A percentile compares a stretch with the other conserved stretches of the same genome.
Conservation (phyloP, 2,329 filamentous ascomycete species). For the Trichoderma koningii region DNA sequence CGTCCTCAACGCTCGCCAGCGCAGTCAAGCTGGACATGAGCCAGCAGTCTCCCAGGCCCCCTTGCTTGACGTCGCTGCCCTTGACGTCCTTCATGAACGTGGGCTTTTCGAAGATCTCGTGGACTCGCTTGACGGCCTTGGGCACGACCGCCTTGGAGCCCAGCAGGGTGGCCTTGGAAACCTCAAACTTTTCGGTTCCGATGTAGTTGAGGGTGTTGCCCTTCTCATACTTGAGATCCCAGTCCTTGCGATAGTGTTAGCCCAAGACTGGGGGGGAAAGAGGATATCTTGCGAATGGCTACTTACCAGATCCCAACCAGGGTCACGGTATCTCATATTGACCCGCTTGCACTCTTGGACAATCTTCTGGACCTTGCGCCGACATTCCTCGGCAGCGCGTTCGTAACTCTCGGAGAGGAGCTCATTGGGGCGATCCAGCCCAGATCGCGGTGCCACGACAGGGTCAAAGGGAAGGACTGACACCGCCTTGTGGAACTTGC, state of each 20-base stretch:
- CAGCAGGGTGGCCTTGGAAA: conserved; percentile 48
- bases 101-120: conserved; percentile 75
- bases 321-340: conserved; percentile 78
- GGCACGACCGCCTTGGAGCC: conserved; percentile 58
- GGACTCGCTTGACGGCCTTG: conserved; percentile 72
- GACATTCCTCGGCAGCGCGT: conserved; percentile 64
- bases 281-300: not conserved
- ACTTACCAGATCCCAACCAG: conserved; percentile 60
- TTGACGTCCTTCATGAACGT: conserved; percentile 67
- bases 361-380: conserved; percentile 62
- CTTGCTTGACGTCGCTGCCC: conserved; percentile 76
- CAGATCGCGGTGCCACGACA: conserved; percentile 54
- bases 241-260: conserved; percentile 49
- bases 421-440: conserved; percentile 58
- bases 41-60: conserved; percentile 79
- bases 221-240: conserved; percentile 67
- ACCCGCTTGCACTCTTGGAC: conserved; percentile 68
- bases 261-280: not conserved
- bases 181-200: conserved; percentile 54
- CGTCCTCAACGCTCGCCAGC: conserved; percentile 69
- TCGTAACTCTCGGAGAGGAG: conserved; percentile 63
- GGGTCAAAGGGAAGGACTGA: conserved; percentile 66
- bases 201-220: conserved; percentile 58
- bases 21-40: conserved; percentile 77
- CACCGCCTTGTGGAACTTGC: conserved; percentile 65